Percentiles rank a stretch among this genome's conserved stretches.
Evolutionary conservation across 495 filamentous ascomycete species (phyloP).

Genomic region (Talaromyces wortmannii): DNA sequence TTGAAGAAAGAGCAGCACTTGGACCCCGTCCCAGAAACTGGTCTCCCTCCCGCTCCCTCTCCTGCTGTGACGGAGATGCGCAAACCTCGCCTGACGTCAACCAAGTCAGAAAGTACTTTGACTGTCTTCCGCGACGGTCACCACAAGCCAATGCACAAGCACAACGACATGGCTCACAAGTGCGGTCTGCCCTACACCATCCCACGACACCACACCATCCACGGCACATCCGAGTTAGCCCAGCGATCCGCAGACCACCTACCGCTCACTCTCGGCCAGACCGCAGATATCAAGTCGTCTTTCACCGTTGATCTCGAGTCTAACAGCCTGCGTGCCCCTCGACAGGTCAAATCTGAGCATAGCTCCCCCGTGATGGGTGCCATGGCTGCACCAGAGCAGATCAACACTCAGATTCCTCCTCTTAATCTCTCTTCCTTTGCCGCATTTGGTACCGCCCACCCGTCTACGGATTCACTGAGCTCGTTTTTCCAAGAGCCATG

Average conservation of each 20-base stretch:
- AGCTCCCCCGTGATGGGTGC: constrained; percentile 59
- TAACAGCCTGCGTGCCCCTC: constrained; percentile 41
- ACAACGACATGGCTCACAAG: constrained; percentile 79
- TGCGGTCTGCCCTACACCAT: constrained; percentile 77
- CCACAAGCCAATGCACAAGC: constrained; percentile 86
- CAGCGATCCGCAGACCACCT: constrained; percentile 67
- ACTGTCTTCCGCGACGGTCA: constrained; percentile 89
- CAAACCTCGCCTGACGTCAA: constrained; percentile 70
- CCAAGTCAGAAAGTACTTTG: constrained; percentile 75
- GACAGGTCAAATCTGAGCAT: constrained; percentile 61
- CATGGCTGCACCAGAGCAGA: constrained; percentile 23
- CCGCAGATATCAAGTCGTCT: constrained; percentile 8
- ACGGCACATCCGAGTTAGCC: constrained; percentile 48
- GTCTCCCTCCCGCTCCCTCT: constrained; percentile 31
- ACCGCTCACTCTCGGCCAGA: constrained; percentile 26
- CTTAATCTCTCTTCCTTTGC: constrained; percentile 31
- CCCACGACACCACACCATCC: constrained; percentile 64
- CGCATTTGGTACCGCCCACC: constrained; percentile 24
- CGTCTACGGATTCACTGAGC: constrained; percentile 23
- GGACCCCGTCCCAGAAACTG: constrained; percentile 65
- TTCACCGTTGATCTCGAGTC: constrained; percentile 30
- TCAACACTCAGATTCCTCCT: constrained; percentile 30
- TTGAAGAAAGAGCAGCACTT: constrained; percentile 82
- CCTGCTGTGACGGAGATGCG: constrained; percentile 42
- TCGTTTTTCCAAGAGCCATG: constrained; percentile 39